Evolutionary conservation across 139 green algal species (phyloP).

Genomic region (Chlorella sorokiniana): DNA sequence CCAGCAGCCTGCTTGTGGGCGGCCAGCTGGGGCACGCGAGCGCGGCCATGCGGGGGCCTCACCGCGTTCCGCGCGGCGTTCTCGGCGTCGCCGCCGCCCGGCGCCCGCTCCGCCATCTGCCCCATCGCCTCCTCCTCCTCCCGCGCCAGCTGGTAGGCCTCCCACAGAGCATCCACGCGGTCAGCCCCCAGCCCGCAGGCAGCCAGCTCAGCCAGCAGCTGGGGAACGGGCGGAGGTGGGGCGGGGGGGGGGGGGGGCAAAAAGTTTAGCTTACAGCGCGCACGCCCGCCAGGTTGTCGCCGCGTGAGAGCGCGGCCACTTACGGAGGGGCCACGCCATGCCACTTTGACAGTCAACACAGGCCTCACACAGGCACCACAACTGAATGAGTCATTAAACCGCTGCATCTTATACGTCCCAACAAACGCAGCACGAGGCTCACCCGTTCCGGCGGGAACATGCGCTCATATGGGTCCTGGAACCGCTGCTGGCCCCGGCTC

Average conservation of each 20-base stretch:
- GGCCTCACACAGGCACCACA: no score
- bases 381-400: no score
- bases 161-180: constrained; percentile 43
- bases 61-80: neutral
- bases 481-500: neutral
- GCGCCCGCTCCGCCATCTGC: neutral
- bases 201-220: constrained; percentile 52
- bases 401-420: no score
- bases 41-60: no score
- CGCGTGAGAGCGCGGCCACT: no score
- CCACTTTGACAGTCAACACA: no score
- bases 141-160: constrained; percentile 51
- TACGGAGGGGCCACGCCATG: no score
- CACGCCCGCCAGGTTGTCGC: no score
- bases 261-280: neutral
- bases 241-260: neutral
- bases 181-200: constrained; percentile 31
- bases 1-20: no score
- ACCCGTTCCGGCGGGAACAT: constrained; percentile 1
- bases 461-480: constrained; percentile 15
- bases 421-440: neutral
- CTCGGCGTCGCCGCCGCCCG: constrained; percentile 1
- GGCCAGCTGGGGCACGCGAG: no score
- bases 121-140: constrained; percentile 53
- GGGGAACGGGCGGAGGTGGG: neutral